These are phyloP conservation scores for Ogataea nakhonphanomensis DNA, from an alignment of 805 yeast genomes.

Conservation along the genomic window DNA sequence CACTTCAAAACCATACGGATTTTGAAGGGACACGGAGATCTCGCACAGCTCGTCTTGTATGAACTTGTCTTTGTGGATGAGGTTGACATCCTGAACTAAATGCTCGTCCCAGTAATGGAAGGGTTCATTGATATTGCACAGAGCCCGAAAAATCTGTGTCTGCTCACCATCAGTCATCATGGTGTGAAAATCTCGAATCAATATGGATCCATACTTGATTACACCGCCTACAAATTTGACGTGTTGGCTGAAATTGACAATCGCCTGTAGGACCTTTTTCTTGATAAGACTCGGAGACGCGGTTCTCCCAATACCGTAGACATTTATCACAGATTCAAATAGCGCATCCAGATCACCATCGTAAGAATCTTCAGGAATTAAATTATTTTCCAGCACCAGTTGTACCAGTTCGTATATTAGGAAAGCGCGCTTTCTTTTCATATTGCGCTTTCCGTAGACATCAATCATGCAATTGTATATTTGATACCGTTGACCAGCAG, in stretches of 20 bases:
- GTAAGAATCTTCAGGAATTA: slow-evolving; percentile 11
- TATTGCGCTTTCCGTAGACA: slow-evolving; percentile 57
- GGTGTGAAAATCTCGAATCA: slow-evolving; percentile 54
- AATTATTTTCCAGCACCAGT: slow-evolving; percentile 30
- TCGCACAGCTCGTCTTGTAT: slow-evolving; percentile 65
- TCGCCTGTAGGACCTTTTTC: slow-evolving; percentile 41
- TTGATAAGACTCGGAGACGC: slow-evolving; percentile 19
- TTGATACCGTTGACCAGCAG: slow-evolving; percentile 51
- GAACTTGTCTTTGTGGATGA: slow-evolving; percentile 24
- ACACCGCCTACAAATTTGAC: slow-evolving; percentile 44
- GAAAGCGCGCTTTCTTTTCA: slow-evolving; percentile 66
- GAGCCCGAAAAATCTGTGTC: slow-evolving; percentile 31
- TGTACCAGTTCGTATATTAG: slow-evolving; percentile 63
- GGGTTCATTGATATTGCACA: slow-evolving; percentile 29
- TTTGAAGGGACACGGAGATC: slow-evolving; percentile 57
- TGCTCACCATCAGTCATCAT: slow-evolving; percentile 61
- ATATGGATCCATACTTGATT: slow-evolving; percentile 46
- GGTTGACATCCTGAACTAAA: slow-evolving; percentile 33
- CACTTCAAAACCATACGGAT: slow-evolving; percentile 76
- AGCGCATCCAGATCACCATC: slow-evolving; percentile 16
- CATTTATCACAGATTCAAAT: slow-evolving; percentile 45
- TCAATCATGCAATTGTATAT: slow-evolving; percentile 65
- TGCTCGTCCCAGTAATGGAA: slow-evolving; percentile 71
- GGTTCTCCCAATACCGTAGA: slow-evolving; percentile 45
- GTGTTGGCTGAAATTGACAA: slow-evolving; percentile 52